A percentile compares a stretch with the other conserved stretches of the same genome.
phyloP scores from a whole-genome alignment of 306 rosid species.

The Vigna radiata region DNA sequence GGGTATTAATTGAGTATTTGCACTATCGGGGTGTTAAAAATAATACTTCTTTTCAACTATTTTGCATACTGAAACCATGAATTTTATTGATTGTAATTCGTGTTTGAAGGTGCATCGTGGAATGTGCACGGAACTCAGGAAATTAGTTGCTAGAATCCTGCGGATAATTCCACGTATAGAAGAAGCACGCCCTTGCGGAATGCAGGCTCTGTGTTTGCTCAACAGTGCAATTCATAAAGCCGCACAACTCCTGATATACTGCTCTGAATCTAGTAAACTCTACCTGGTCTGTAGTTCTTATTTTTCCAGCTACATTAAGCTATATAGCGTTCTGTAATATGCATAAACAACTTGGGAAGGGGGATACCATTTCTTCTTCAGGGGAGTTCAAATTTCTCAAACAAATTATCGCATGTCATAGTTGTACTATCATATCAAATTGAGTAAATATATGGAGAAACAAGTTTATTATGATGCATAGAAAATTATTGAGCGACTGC shows the following conservation, averaged over 20 bases:
- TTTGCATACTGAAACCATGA: constrained; percentile 8
- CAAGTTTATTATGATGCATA: neutral
- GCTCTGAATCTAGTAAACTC: constrained; percentile 81
- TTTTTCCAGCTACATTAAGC: constrained; percentile 32
- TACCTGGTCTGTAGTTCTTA: constrained; percentile 71
- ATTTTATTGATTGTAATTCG: constrained; percentile 36
- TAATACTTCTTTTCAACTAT: constrained; percentile 26
- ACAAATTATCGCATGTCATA: neutral
- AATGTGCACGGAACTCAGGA: constrained; percentile 71
- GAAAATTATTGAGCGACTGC: constrained; percentile 31
- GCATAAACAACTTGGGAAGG: neutral
- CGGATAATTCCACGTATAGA: constrained; percentile 73
- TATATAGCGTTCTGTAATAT: constrained; percentile 4
- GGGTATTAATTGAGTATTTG: neutral
- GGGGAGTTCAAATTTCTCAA: neutral
- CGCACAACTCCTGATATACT: constrained; percentile 61
- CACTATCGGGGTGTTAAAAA: neutral
- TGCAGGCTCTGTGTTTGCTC: constrained; percentile 66
- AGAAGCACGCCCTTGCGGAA: constrained; percentile 84
- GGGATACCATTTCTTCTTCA: neutral
- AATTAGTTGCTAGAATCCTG: constrained; percentile 56
- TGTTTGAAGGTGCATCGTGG: constrained; percentile 70
- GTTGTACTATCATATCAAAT: neutral
- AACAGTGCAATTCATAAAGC: constrained; percentile 61
- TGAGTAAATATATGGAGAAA: constrained; percentile 18